Evolutionary conservation across 73 alveolate genomes (phyloP).

Genomic region (Paramecium primaurelia): DNA sequence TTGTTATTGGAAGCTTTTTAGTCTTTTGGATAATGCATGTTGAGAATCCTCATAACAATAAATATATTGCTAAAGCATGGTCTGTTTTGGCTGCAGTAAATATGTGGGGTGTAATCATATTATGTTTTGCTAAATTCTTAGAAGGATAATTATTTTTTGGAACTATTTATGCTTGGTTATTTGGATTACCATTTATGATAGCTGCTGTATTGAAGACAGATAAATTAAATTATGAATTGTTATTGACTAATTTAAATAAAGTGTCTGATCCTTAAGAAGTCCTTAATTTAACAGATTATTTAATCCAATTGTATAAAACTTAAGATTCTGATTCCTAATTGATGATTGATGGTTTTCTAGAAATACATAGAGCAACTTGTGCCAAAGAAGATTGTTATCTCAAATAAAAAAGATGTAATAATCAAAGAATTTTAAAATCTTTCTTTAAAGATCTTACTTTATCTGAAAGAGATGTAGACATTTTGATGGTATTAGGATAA

Average conservation of each 20-base stretch:
- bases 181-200: conserved; percentile 43
- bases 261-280: background rate
- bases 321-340: conserved; percentile 1
- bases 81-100: conserved; percentile 10
- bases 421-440: background rate
- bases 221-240: conserved; percentile 14
- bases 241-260: conserved; percentile 44
- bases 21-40: conserved; percentile 36
- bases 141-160: conserved; percentile 46
- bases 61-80: conserved; percentile 20
- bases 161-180: conserved; percentile 47
- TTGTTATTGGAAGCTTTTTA: conserved; percentile 15
- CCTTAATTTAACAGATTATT: background rate
- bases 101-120: conserved; percentile 45
- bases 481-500: conserved; percentile 19
- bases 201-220: conserved; percentile 22
- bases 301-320: background rate
- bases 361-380: conserved; percentile 53
- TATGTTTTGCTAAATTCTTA: conserved; percentile 54
- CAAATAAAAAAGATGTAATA: background rate
- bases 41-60: conserved; percentile 45
- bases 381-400: conserved; percentile 51
- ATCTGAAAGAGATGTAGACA: conserved; percentile 48
- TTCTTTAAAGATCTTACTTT: background rate
- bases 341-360: conserved; percentile 49